Percentiles rank a stretch among this genome's conserved stretches.
Conservation (phyloP, 306 rosid genomes). For the Castanea sativa region DNA sequence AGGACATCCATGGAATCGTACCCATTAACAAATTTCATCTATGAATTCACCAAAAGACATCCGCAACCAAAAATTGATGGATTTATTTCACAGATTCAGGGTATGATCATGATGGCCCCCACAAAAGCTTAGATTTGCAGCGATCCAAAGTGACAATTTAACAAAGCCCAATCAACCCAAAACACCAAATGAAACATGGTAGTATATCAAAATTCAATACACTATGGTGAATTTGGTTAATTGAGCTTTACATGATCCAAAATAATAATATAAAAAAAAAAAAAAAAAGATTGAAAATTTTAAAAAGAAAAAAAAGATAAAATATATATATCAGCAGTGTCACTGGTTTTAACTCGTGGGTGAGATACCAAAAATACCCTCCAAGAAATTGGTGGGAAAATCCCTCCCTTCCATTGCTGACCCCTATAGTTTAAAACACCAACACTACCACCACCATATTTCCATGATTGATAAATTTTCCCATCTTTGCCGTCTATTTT, state of each 20-base stretch:
- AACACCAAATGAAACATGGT: background rate
- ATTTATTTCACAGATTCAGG: background rate
- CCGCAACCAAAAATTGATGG: background rate
- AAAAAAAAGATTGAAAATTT: background rate
- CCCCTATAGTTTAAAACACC: background rate
- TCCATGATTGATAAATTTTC: too few relatives aligned
- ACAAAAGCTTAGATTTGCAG: background rate
- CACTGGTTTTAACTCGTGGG: background rate
- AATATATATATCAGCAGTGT: background rate
- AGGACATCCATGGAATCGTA: background rate
- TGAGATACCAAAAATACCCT: conserved; percentile 23
- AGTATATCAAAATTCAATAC: too few relatives aligned
- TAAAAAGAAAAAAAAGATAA: background rate
- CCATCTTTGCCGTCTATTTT: too few relatives aligned
- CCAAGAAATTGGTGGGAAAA: conserved; percentile 29
- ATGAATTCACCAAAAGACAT: background rate
- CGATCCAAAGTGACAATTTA: background rate
- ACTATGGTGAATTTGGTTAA: too few relatives aligned
- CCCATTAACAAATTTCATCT: too few relatives aligned
- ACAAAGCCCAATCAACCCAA: background rate
- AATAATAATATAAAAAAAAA: background rate
- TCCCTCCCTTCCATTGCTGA: conserved; percentile 16
- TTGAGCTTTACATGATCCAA: background rate
- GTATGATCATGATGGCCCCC: background rate
- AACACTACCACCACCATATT: background rate